Base-by-base conservation (phyloP, 2,329 filamentous ascomycete species). In the Lecanicillium sp. region DNA sequence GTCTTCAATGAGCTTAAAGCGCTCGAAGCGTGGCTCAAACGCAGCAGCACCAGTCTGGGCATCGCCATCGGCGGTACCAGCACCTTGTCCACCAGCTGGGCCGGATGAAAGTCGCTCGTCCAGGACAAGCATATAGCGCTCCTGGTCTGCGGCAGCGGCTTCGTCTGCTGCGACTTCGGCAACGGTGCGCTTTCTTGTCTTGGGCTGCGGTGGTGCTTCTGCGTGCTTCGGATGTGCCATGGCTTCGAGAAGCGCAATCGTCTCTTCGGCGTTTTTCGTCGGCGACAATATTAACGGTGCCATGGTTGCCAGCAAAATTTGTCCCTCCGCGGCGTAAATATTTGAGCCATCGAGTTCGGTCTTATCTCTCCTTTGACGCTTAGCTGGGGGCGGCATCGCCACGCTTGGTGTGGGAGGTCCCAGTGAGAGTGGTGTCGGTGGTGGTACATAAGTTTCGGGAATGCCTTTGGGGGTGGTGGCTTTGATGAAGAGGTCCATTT, bases 161-260 rank as follows among this genome's bases (percentile, higher is more conserved):
- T 98, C 90, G 60, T 98, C 93, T 7, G 91, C 91, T 8, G 89
- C 93, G 71, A 97, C 81, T 62, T 98, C 91, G 8, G 93, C 93
- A 15, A 94, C 84, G 0, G 93, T 98, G 53, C 91, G 83, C 74
- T 98, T 97, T 49, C 93, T 78, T 7, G 84, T 84, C 73, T 95
- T 96, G 3, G 90, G 90, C 51, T 86, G 79, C 1, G 93, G 91
- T 9, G 89, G 84, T 36, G 81, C 73, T 42, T 85, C 79, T 24
- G 81, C 78, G 63, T 96, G 87, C 48, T 89, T 81, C 6, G 90
- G 86, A 62, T 94, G 87, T 17, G 80, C 75, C 56, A 91, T 73
- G 15, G 77, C 73, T 24, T 88, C 81, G 3, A 97, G 73, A 3
- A 94, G 74, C 10, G 75, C 74, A 40, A 90, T 83, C 1, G 82